phyloP scores from a whole-genome alignment of 371 early-diverging fungal species.

The Mortierella sp. region DNA sequence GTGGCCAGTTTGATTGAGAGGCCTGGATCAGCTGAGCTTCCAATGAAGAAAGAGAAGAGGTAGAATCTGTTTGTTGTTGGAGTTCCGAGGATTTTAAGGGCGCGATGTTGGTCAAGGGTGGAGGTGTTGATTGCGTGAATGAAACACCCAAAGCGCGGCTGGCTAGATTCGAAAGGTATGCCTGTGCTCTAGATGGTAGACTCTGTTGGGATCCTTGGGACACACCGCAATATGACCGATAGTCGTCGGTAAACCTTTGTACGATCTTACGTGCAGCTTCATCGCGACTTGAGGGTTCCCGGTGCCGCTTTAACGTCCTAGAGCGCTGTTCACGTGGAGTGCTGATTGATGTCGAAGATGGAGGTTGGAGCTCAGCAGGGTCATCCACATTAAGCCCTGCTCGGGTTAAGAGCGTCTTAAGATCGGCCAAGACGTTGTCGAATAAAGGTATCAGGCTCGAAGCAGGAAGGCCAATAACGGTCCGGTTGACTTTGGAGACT shows the following conservation, averaged over 20 bases:
- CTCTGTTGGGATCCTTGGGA: conserved; percentile 2
- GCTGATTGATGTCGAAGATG: neutral
- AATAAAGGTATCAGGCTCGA: conserved; percentile 28
- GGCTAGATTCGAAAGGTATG: conserved; percentile 33
- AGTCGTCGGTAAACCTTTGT: conserved; percentile 28
- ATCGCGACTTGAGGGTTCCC: neutral
- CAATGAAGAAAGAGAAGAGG: neutral
- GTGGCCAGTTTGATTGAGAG: neutral
- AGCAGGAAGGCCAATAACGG: conserved; percentile 13
- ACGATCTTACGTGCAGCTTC: conserved; percentile 13
- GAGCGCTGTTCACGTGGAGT: neutral
- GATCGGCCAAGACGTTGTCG: conserved; percentile 3
- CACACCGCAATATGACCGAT: conserved; percentile 17
- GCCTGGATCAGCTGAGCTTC: neutral
- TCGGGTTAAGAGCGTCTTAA: conserved; percentile 14
- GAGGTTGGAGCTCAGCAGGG: neutral
- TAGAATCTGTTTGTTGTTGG: neutral
- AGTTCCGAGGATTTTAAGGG: neutral
- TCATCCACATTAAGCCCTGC: conserved; percentile 17
- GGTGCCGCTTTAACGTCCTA: conserved; percentile 3
- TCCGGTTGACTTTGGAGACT: conserved; percentile 48
- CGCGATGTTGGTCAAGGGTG: neutral
- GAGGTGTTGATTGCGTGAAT: neutral
- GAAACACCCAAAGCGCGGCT: conserved; percentile 18
- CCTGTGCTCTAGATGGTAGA: conserved; percentile 27